A percentile compares a stretch with the other conserved stretches of the same genome.
Evolutionary conservation across 257 asterid genomes (phyloP).

Genomic region (Solanum neorickii): DNA sequence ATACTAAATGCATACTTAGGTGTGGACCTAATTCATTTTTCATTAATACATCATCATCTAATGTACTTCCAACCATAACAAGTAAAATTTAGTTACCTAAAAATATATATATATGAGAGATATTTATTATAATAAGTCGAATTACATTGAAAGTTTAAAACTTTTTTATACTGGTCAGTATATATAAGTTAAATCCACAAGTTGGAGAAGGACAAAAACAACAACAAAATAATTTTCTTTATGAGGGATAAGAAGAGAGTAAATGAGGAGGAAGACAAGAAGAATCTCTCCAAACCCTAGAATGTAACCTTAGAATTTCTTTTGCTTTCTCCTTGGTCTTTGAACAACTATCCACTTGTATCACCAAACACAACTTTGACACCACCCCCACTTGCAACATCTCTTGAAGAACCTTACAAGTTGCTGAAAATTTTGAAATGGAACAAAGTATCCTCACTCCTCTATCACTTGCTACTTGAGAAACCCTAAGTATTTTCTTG

Average conservation of each 20-base stretch:
- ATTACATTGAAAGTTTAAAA: neutral
- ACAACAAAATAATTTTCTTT: neutral
- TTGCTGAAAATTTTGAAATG: conserved; percentile 32
- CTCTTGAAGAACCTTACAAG: conserved; percentile 42
- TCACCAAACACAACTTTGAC: conserved; percentile 55
- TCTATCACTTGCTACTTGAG: conserved; percentile 46
- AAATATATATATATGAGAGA: too few relatives aligned
- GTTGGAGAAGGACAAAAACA: neutral
- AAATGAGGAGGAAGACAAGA: conserved; percentile 50
- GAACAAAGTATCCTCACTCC: conserved; percentile 46
- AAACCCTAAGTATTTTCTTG: conserved; percentile 68
- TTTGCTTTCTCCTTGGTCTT: conserved; percentile 45
- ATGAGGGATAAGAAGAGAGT: conserved; percentile 37
- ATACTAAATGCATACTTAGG: too few relatives aligned
- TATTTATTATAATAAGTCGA: neutral
- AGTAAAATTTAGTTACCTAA: neutral
- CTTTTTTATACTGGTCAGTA: neutral
- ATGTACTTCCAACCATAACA: too few relatives aligned
- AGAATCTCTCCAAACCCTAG: conserved; percentile 67
- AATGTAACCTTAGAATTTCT: conserved; percentile 41
- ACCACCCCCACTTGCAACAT: conserved; percentile 74
- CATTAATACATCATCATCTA: too few relatives aligned
- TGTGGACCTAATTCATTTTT: too few relatives aligned
- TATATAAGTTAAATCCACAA: neutral
- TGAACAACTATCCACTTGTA: conserved; percentile 32